A percentile compares a stretch with the other conserved stretches of the same genome.
Evolutionary conservation across 257 asterid genomes (phyloP).

Genomic region (Agastache rugosa): DNA sequence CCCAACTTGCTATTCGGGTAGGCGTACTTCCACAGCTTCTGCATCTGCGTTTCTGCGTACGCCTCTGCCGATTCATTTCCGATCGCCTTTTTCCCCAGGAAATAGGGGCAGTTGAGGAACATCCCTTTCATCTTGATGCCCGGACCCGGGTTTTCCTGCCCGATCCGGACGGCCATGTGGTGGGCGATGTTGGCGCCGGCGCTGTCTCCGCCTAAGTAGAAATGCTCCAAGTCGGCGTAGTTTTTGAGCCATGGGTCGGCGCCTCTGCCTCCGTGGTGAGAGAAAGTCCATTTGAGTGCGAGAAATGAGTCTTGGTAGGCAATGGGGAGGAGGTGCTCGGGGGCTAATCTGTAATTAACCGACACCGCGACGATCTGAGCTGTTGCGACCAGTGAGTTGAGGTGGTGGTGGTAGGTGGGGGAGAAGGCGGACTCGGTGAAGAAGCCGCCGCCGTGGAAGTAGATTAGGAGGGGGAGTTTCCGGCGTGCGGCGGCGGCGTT

Average conservation of each 20-base stretch:
- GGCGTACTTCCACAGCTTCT: slow-evolving; percentile 47
- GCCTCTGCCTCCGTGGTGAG: too few species aligned
- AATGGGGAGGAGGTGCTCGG: slow-evolving; percentile 47
- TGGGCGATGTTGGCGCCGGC: slow-evolving; percentile 46
- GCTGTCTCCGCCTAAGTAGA: slow-evolving; percentile 50
- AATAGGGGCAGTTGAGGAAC: slow-evolving; percentile 59
- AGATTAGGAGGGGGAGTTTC: slow-evolving; percentile 45
- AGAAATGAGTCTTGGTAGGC: slow-evolving; percentile 45
- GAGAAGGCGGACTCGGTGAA: slow-evolving; percentile 49
- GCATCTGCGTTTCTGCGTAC: slow-evolving; percentile 22
- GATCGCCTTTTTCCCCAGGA: slow-evolving; percentile 60
- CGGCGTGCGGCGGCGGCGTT: not conserved
- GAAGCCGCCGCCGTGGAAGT: slow-evolving; percentile 57
- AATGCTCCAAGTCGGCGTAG: slow-evolving; percentile 34
- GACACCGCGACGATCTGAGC: slow-evolving; percentile 42
- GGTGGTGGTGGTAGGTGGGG: slow-evolving; percentile 43
- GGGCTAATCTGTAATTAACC: slow-evolving; percentile 53
- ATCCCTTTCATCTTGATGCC: slow-evolving; percentile 50
- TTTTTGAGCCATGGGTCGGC: slow-evolving; percentile 35
- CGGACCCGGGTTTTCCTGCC: not conserved
- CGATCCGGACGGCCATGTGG: slow-evolving; percentile 43
- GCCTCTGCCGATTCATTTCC: slow-evolving; percentile 43
- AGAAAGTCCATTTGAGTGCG: slow-evolving; percentile 42
- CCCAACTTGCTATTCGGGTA: slow-evolving; percentile 54
- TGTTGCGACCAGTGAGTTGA: slow-evolving; percentile 36